phyloP scores from a whole-genome alignment of 192 early-diverging fungal species.

The Coemansia pectinata region DNA sequence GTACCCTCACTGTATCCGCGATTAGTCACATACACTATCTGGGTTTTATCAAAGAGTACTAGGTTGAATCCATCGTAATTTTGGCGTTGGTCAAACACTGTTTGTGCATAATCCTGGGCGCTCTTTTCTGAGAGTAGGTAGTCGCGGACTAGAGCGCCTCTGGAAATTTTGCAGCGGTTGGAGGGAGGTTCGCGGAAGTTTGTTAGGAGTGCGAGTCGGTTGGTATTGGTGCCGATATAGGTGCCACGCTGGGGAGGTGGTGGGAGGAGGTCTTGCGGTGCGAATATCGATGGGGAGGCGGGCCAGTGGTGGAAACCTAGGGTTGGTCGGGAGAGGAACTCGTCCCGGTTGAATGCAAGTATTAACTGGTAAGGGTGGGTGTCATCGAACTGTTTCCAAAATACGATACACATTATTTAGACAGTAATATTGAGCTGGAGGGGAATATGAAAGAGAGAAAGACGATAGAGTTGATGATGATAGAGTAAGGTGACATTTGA shows the following conservation, averaged over 20 bases:
- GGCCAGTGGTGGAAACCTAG: conserved; percentile 35
- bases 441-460: not conserved
- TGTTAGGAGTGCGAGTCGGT: conserved; percentile 34
- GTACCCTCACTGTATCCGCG: conserved; percentile 1
- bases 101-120: conserved; percentile 27
- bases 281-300: conserved; percentile 16
- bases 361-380: conserved; percentile 14
- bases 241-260: conserved; percentile 24
- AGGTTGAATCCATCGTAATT: conserved; percentile 51
- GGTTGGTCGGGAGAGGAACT: conserved; percentile 41
- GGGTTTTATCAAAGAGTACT: conserved; percentile 29
- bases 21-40: conserved; percentile 34
- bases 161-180: conserved; percentile 28
- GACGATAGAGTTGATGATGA: too few species aligned
- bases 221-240: conserved; percentile 32
- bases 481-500: too few species aligned
- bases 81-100: conserved; percentile 21
- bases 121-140: conserved; percentile 18
- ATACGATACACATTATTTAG: conserved; percentile 32
- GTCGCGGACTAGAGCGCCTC: conserved; percentile 44
- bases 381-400: conserved; percentile 19
- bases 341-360: conserved; percentile 49
- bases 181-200: conserved; percentile 25
- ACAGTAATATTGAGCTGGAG: not conserved
- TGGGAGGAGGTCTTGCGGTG: conserved; percentile 43